These are phyloP conservation scores for Aureobasidium leucospermi DNA, from an alignment of 2,329 filamentous ascomycete species.

Conservation along the genomic window DNA sequence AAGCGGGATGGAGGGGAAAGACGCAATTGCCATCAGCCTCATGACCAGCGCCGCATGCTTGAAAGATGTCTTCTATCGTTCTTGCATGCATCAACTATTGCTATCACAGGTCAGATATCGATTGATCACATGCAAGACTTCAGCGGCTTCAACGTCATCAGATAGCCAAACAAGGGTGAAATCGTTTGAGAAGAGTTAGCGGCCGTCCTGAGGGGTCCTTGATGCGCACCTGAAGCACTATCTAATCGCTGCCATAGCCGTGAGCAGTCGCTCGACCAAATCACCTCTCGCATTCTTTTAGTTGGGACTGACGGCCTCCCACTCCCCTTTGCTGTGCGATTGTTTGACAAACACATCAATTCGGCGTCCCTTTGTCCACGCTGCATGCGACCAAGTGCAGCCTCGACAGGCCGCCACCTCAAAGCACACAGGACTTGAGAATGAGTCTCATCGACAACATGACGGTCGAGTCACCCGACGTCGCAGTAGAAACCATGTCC, in stretches of 20 bases:
- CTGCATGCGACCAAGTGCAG: not conserved
- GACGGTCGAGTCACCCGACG: constrained; percentile 1
- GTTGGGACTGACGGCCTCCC: not conserved
- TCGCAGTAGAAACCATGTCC: constrained; percentile 4
- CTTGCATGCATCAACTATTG: not conserved
- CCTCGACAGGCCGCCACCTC: not conserved
- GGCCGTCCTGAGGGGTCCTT: not conserved
- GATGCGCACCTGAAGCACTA: not conserved
- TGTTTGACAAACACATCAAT: no score
- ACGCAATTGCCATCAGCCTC: not conserved
- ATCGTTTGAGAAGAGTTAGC: constrained; percentile 1
- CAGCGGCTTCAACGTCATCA: constrained; percentile 8
- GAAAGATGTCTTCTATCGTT: not conserved
- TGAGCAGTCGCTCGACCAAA: not conserved
- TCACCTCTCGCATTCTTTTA: not conserved
- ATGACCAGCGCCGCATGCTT: not conserved
- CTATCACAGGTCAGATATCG: not conserved
- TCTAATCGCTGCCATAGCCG: not conserved
- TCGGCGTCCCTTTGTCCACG: not conserved
- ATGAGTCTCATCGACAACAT: constrained; percentile 2
- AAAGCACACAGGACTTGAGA: not conserved
- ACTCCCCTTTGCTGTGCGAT: not conserved
- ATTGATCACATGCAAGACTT: constrained; percentile 4
- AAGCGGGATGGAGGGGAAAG: constrained; percentile 6
- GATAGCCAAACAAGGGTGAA: not conserved